These are phyloP conservation scores for Pseudozyma tsukubaensis DNA, from an alignment of 1,284 basidiomycete species.

Conservation along the genomic window DNA sequence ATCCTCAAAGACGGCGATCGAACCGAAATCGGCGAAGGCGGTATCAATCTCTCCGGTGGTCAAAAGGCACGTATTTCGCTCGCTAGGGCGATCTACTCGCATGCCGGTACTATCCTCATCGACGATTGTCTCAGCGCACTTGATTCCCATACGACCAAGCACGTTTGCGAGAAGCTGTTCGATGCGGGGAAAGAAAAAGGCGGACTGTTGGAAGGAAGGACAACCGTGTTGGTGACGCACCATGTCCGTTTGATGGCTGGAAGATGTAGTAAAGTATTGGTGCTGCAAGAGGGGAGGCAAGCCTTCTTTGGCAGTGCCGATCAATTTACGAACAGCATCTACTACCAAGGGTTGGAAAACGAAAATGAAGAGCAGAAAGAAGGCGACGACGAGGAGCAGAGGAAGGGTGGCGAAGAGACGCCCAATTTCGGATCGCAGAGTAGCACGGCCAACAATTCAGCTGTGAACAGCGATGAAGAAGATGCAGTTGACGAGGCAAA, in stretches of 20 bases:
- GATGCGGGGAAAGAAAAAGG: slow-evolving; percentile 49
- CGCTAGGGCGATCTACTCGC: slow-evolving; percentile 78
- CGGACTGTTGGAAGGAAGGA: slow-evolving; percentile 40
- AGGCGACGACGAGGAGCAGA: slow-evolving; percentile 61
- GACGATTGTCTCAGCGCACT: slow-evolving; percentile 80
- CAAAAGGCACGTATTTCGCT: slow-evolving; percentile 79
- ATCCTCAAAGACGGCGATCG: slow-evolving; percentile 79
- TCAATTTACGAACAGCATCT: slow-evolving; percentile 73
- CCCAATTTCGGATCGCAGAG: slow-evolving; percentile 29
- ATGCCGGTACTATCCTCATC: slow-evolving; percentile 76
- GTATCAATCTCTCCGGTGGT: slow-evolving; percentile 72
- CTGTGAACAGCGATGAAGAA: slow-evolving; percentile 44
- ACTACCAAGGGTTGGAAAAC: slow-evolving; percentile 72
- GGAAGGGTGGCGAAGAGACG: slow-evolving; percentile 37
- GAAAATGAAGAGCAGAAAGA: slow-evolving; percentile 66
- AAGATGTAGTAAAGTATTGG: slow-evolving; percentile 75
- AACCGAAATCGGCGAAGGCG: slow-evolving; percentile 75
- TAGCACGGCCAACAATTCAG: slow-evolving; percentile 24
- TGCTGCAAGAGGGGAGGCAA: slow-evolving; percentile 78
- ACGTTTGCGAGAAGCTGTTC: slow-evolving; percentile 66
- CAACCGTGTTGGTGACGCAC: slow-evolving; percentile 67
- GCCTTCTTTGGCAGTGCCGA: slow-evolving; percentile 76
- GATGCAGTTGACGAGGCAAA: slow-evolving; percentile 17
- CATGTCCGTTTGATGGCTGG: slow-evolving; percentile 72
- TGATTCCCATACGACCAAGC: slow-evolving; percentile 59